Evolutionary conservation across 2,329 filamentous ascomycete genomes (phyloP), one percentile per base, ranked within the genome.

Genomic region (Alternaria brassicicola): DNA sequence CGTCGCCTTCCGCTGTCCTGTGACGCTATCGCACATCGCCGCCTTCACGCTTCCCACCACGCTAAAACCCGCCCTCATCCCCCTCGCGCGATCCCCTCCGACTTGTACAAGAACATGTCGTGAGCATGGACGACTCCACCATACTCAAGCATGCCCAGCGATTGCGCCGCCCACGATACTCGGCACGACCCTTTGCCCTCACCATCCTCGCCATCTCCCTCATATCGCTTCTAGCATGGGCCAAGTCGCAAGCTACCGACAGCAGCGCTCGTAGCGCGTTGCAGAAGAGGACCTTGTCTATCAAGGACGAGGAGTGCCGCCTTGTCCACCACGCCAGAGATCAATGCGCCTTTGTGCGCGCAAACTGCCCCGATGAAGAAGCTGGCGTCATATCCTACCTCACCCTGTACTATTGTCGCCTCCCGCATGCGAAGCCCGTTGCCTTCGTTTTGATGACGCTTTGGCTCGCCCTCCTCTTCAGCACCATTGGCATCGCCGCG

Each of bases 401-500:
- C 45, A 85, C 88, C 19, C 83, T 98, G 53, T 99, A 97, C 82
- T 99, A 97, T 78, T 99, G 95, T 83, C 81, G 82, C 41, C 82
- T 96, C 31, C 82, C 83, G 53, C 78, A 86, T 52, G 87, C 83
- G 13, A 89, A 92, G 72, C 88, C 90, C 1, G 64, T 96, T 43
- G 92, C 91, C n/a, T 96, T 99, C 71, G 74, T 82, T 21, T 81
- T 96, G 39, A 82, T 99, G 43, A 85, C 92, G 15, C 69, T 88
- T 59, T 99, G 95, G 95, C 85, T 97, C 6, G 90, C 87, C 35
- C 81, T 98, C 53, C 86, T 99, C 7, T 99, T 99, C 79, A 94
- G 91, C 67, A 98, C 95, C 13, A 97, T 99, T 64, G 95, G 95
- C 59, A 97, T 99, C 64, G 95, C 95, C 13, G 95, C 95, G 21